Evolutionary conservation across 2,329 filamentous ascomycete species (phyloP), one percentile per base, ranked within the genome.

Genomic region (Dactylellina drechsleri): DNA sequence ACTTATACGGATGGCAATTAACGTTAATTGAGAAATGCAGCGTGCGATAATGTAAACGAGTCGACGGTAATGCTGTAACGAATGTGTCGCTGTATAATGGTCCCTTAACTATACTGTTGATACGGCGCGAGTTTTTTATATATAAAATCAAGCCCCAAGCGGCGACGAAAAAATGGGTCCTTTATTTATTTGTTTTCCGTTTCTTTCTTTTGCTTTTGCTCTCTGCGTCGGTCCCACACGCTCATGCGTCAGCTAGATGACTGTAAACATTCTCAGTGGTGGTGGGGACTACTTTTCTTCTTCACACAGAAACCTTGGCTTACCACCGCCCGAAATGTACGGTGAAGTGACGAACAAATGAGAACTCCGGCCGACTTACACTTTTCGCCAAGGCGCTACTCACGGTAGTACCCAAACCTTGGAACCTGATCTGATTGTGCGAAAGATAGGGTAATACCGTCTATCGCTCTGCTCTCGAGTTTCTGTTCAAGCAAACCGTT

Each of bases 211-310:
- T 36, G 31, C 43, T 26, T 26, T 62, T 20, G 52, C 45, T 60
- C 18, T 40, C 60, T 47, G 26, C 47, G 6, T 52, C 47, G 12
- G 18, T 47, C 13, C 49, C 49, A 36, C 62, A 50, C 36, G 62
- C 52, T 43, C 54, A 73, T 75, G 71, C 71, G 71, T 75, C 64
- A 75, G 71, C 71, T 64, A 43, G 45, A 49, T 40, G 36, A 58
- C 54, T 47, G 16, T 2, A 54, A 28, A 31, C 26, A 31, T 58
- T 58, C 40, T 45, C 54, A 16, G 16, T 10, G 62, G 52, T 66
- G 64, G 53, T 16, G 41, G 26, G 31, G 54, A 50, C 6, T 13
- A 20, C 18, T 13, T 36, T 36, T 36, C 6, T 36, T 36, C 6
- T 8, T 36, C 6, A 28, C 41, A 41, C 66, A 12, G 2, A 58